Conservation (phyloP, 2,329 filamentous ascomycete genomes). For the Fusarium incarnatum region DNA sequence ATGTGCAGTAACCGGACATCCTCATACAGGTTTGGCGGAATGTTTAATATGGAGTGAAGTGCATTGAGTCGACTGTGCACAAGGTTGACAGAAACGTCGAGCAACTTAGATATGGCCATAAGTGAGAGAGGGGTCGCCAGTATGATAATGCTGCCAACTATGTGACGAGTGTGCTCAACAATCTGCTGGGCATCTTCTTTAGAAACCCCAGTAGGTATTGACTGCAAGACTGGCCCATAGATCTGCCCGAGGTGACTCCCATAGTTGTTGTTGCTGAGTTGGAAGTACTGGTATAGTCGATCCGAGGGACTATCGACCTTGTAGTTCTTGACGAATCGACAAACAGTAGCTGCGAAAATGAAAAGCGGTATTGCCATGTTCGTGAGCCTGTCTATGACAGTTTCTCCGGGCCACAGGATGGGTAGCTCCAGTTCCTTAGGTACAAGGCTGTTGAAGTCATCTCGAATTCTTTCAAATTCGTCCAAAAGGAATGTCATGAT, state of each 20-base stretch:
- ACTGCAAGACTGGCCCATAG: background rate
- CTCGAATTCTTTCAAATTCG: rapidly evolving
- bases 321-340: slow-evolving; percentile 42
- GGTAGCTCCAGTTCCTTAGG: background rate
- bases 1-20: rapidly evolving
- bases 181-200: background rate
- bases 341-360: background rate
- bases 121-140: slow-evolving; percentile 15
- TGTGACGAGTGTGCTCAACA: background rate
- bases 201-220: background rate
- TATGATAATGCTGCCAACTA: slow-evolving; percentile 5
- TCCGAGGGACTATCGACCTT: slow-evolving; percentile 26
- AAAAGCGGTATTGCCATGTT: background rate
- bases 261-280: background rate
- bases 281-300: background rate
- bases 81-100: background rate
- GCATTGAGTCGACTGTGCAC: background rate
- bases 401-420: background rate
- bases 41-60: background rate
- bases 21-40: rapidly evolving
- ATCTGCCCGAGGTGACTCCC: background rate
- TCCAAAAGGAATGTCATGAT: slow-evolving; percentile 34
- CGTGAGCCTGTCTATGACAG: rapidly evolving
- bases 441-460: background rate
- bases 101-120: slow-evolving; percentile 3